These are phyloP conservation scores for Saksenaea vasiformis DNA, from an alignment of 371 early-diverging fungal species.

Conservation along the genomic window DNA sequence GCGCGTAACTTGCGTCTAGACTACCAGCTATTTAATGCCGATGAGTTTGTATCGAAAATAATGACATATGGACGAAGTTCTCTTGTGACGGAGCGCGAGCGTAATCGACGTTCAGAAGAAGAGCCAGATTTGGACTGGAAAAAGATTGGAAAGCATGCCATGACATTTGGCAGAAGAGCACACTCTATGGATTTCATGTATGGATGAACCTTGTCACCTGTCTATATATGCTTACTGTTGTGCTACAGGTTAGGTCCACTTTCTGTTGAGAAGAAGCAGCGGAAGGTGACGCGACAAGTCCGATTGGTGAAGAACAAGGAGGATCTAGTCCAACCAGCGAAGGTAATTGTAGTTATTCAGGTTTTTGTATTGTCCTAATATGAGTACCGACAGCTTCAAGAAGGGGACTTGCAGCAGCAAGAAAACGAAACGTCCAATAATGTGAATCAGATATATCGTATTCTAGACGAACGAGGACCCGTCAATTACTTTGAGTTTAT, in stretches of 20 bases:
- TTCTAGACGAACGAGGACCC: conserved; percentile 61
- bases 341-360: conserved; percentile 30
- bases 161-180: conserved; percentile 52
- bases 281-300: conserved; percentile 31
- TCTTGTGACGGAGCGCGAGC: conserved; percentile 2
- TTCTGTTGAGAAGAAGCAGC: conserved; percentile 61
- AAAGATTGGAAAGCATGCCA: conserved; percentile 59
- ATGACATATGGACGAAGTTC: conserved; percentile 39
- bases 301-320: conserved; percentile 46
- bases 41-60: conserved; percentile 71
- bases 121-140: conserved; percentile 61
- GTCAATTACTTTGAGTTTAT: conserved; percentile 85
- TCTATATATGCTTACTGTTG: not conserved
- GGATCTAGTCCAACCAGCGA: conserved; percentile 39
- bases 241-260: conserved; percentile 67
- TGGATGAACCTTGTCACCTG: conserved; percentile 7
- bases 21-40: conserved; percentile 67
- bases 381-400: conserved; percentile 51
- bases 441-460: conserved; percentile 66
- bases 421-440: conserved; percentile 89
- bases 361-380: not conserved
- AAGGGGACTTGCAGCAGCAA: conserved; percentile 74
- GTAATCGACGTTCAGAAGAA: not conserved
- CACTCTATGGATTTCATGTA: conserved; percentile 78
- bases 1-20: conserved; percentile 75